phyloP scores from a whole-genome alignment of 345 rosid species.

The Geranium brycei region DNA sequence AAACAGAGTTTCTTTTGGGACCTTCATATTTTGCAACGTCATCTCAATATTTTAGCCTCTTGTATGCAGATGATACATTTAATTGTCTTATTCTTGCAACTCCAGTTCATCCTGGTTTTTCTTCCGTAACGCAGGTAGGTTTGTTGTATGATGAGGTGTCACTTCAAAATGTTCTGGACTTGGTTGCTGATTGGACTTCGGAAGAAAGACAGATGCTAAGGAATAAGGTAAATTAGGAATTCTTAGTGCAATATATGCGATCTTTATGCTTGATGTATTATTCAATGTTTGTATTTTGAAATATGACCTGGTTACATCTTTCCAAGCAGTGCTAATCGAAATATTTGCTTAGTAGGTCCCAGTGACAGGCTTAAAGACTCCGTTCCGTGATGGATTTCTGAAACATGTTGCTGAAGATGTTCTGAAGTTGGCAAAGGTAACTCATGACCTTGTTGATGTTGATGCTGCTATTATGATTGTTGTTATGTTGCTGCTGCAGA shows the following conservation, averaged over 20 bases:
- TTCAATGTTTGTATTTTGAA: not conserved
- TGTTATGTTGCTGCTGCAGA: not conserved
- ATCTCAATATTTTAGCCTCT: not conserved
- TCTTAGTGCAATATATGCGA: not conserved
- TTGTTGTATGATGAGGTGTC: constrained; percentile 72
- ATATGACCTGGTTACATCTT: not conserved
- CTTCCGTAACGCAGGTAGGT: constrained; percentile 56
- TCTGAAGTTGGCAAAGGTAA: constrained; percentile 69
- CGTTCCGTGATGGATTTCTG: constrained; percentile 73
- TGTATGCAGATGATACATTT: not conserved
- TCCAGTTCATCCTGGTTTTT: constrained; percentile 11
- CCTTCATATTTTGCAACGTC: not conserved
- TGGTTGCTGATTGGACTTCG: constrained; percentile 84
- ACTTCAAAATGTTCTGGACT: constrained; percentile 61
- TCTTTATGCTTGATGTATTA: too few relatives aligned
- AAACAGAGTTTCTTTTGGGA: not conserved
- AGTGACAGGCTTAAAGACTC: constrained; percentile 67
- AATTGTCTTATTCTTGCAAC: constrained; percentile 1
- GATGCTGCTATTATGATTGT: not conserved
- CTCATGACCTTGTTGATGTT: not conserved
- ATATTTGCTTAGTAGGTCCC: constrained; percentile 50
- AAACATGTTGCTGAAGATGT: constrained; percentile 79
- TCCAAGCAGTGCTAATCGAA: constrained; percentile 8
- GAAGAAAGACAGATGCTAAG: constrained; percentile 89
- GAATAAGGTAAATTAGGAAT: constrained; percentile 42